phyloP scores from a whole-genome alignment of 2,329 filamentous ascomycete genomes.

The Phoma sp. region DNA sequence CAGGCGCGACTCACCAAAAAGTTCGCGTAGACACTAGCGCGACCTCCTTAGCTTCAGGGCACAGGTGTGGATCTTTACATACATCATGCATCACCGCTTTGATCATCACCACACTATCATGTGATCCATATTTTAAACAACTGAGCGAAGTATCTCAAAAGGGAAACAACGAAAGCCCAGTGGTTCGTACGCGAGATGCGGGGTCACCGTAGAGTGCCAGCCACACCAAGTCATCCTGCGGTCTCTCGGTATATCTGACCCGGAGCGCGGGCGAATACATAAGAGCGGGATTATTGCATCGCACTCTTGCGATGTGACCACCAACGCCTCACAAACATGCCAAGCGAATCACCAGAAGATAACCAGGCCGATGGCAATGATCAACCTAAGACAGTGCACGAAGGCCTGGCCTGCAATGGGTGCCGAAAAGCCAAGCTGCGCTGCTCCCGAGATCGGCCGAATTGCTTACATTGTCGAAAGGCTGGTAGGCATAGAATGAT shows the following conservation, averaged over 20 bases:
- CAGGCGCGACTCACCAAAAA: constrained; percentile 14
- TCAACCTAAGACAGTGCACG: constrained; percentile 6
- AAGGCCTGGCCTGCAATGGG: constrained; percentile 25
- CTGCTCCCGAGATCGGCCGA: constrained; percentile 26
- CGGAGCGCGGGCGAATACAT: constrained; percentile 20
- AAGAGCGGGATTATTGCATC: background rate
- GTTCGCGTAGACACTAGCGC: constrained; percentile 4
- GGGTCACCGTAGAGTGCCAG: background rate
- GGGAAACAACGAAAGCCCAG: background rate
- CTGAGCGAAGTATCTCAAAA: background rate
- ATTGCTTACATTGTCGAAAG: constrained; percentile 27
- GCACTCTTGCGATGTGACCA: background rate
- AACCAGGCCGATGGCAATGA: constrained; percentile 2
- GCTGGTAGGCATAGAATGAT: constrained; percentile 19
- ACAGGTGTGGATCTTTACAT: no score
- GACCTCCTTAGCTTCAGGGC: background rate
- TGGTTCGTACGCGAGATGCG: constrained; percentile 6
- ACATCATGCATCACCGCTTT: no score
- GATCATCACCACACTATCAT: no score
- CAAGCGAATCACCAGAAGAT: constrained; percentile 15
- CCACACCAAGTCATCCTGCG: background rate
- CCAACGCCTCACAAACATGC: constrained; percentile 4
- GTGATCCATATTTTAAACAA: no score
- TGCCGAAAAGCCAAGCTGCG: constrained; percentile 28
- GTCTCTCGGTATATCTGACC: constrained; percentile 11